Percentiles rank a stretch among this genome's conserved stretches.
Evolutionary conservation across 768 basidiomycete species (phyloP).

Genomic region (Sporobolomyces phaffii): DNA sequence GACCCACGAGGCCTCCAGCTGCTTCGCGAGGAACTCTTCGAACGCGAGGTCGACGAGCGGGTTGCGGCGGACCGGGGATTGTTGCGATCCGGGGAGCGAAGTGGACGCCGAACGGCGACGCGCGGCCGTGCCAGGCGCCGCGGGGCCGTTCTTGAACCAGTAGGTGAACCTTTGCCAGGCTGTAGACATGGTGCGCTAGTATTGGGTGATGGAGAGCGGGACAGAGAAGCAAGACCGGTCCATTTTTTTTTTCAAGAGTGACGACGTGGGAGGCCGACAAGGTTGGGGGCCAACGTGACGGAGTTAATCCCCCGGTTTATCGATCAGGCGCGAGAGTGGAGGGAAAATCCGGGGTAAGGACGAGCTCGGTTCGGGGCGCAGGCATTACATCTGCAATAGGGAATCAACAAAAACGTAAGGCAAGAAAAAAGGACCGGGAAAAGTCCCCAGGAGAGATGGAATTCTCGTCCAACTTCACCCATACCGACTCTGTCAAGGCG

Average conservation of each 20-base stretch:
- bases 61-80: neutral
- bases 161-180: neutral
- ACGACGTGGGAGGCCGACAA: neutral
- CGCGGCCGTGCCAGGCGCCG: neutral
- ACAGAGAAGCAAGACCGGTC: neutral
- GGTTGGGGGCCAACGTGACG: neutral
- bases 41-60: slow-evolving; percentile 24
- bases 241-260: neutral
- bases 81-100: neutral
- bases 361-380: too few relatives aligned
- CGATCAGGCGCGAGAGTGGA: too few relatives aligned
- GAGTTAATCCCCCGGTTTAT: too few relatives aligned
- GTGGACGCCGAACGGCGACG: neutral
- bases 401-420: too few relatives aligned
- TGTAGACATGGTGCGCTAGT: neutral
- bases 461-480: too few relatives aligned
- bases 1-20: slow-evolving; percentile 4
- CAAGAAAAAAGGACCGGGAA: too few relatives aligned
- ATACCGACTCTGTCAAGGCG: neutral
- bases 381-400: too few relatives aligned
- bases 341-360: too few relatives aligned
- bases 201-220: neutral
- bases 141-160: neutral
- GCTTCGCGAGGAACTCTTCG: slow-evolving; percentile 7
- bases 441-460: too few relatives aligned